These are phyloP conservation scores for Crithidia fasciculata DNA, from an alignment of 208 protist genomes.

Conservation along the genomic window DNA sequence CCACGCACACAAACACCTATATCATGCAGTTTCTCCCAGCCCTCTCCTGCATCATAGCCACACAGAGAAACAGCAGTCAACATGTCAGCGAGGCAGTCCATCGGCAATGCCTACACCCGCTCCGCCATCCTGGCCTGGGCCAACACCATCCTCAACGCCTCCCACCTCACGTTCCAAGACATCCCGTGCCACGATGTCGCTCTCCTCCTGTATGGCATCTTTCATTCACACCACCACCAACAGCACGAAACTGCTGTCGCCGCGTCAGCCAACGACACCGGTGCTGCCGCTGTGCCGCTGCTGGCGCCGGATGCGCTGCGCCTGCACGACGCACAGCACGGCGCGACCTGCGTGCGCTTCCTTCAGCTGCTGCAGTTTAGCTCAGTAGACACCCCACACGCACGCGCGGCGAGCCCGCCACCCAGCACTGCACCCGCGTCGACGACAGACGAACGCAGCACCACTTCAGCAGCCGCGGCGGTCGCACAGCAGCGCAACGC, in stretches of 20 bases:
- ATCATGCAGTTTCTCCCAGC: too few species aligned
- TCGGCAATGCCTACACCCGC: constrained; percentile 49
- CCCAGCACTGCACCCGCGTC: neutral
- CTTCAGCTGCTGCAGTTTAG: constrained; percentile 44
- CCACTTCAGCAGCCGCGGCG: neutral
- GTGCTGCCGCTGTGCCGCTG: constrained; percentile 3
- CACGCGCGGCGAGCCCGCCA: neutral
- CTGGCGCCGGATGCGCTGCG: constrained; percentile 6
- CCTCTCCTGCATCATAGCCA: too few species aligned
- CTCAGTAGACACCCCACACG: neutral
- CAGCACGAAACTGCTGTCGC: neutral
- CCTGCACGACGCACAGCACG: constrained; percentile 6
- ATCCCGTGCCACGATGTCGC: constrained; percentile 65
- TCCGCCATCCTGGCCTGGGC: constrained; percentile 69
- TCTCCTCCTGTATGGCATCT: constrained; percentile 74
- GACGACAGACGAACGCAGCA: neutral
- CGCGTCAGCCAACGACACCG: neutral
- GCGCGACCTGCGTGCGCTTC: constrained; percentile 20
- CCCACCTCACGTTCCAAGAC: constrained; percentile 55
- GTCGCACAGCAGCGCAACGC: constrained; percentile 57
- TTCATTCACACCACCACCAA: constrained; percentile 7
- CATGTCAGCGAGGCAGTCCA: constrained; percentile 8
- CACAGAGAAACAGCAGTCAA: too few species aligned
- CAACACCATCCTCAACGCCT: constrained; percentile 43
- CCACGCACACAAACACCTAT: too few species aligned